Base-by-base conservation (phyloP, 495 filamentous ascomycete genomes). In the Penicillium robsamsonii region DNA sequence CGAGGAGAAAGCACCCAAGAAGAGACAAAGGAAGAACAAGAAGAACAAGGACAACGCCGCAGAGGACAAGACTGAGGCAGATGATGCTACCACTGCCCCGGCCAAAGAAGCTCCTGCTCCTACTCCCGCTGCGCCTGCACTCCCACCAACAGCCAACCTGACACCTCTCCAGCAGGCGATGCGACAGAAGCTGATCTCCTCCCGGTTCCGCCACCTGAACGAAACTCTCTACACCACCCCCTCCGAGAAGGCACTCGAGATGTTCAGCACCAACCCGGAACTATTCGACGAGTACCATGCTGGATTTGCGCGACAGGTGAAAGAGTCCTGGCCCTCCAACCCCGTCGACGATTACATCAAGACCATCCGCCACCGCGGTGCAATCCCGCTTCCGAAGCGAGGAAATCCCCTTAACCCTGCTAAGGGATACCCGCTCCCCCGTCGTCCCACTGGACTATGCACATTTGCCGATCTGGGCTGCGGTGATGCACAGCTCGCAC, bases 131-230 rank as follows among this genome's bases (percentile, higher is more conserved):
- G 59, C 73, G 20, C 60, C 63, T 22, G 60, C 65, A 55, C 72
- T 65, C 29, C 77, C 64, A 31, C 73, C 66, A 42, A 66, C 59
- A 45, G 69, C 63, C 37, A 87, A 84, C 49, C 81, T 98, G 55
- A 98, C 94, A 0, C 92, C 94, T 30, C 81, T 98, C 48, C 94
- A 98, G 77, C 84, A 87, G 55, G 84, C 87, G 4, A 98, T 98
- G 94, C 88, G 88, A 53, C 84, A 89, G 58, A 97, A 97, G 73
- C 85, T 98, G 52, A 80, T 92, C 53, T 91, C 90, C 5, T 91
- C 94, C 13, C 93, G 94, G 56, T 98, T 98, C 83, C 91, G 94
- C 61, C 90, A 97, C 70, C 84, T 98, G 57, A 98, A 98, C 75
- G 86, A 98, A 74, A 91, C 88, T 4, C 88, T 97, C 24, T 97